phyloP scores from a whole-genome alignment of 2,329 filamentous ascomycete species.

The Coniochaeta prunicola region DNA sequence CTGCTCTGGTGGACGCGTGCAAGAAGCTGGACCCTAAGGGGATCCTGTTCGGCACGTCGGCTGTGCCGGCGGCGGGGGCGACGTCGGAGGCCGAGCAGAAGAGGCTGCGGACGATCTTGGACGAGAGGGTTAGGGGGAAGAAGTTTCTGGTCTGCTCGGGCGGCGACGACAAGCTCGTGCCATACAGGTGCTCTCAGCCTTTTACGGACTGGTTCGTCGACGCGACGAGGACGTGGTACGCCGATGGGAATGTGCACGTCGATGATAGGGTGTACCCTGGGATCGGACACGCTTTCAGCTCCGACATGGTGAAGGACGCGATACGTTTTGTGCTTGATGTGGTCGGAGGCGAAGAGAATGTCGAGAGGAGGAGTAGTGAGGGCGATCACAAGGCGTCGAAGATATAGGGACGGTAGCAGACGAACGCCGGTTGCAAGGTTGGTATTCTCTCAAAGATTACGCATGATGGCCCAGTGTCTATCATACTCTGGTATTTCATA shows the following conservation, averaged over 20 bases:
- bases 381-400: conserved; percentile 15
- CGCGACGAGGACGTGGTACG: conserved; percentile 44
- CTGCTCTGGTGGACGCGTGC: conserved; percentile 55
- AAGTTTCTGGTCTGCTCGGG: conserved; percentile 59
- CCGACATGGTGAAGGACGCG: conserved; percentile 60
- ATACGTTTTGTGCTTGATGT: conserved; percentile 52
- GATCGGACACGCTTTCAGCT: conserved; percentile 62
- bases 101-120: conserved; percentile 37
- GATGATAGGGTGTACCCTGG: conserved; percentile 62
- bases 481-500: no score
- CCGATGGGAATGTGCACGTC: conserved; percentile 47
- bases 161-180: conserved; percentile 63
- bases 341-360: conserved; percentile 22
- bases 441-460: no score
- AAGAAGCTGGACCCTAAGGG: conserved; percentile 67
- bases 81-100: conserved; percentile 26
- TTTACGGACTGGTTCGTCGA: conserved; percentile 57
- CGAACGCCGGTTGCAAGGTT: no score
- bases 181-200: conserved; percentile 51
- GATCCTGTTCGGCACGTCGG: conserved; percentile 54
- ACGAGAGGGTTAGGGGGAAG: conserved; percentile 50
- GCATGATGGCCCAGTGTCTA: no score
- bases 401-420: conserved; percentile 12
- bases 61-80: conserved; percentile 7
- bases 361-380: conserved; percentile 18